A percentile compares a stretch with the other conserved stretches of the same genome.
These are phyloP conservation scores for Hypoxylon fuscum DNA, from an alignment of 495 filamentous ascomycete species.

Conservation along the genomic window DNA sequence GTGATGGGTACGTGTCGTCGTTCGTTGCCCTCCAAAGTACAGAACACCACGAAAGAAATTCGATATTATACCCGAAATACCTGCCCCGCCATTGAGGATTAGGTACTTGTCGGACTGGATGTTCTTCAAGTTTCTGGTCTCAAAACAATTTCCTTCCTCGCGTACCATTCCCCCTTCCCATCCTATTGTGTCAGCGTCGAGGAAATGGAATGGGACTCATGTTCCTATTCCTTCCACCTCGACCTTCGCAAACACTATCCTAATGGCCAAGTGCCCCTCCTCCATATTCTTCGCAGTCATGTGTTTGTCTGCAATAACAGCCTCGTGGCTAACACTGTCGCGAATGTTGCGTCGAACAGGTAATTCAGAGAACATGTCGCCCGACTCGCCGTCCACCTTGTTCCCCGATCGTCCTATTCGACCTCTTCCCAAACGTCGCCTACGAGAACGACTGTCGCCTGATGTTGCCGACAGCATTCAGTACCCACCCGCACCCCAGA, in stretches of 20 bases:
- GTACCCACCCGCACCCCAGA: constrained; percentile 76
- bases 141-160: neutral
- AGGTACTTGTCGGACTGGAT: neutral
- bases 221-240: neutral
- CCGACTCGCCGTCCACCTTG: constrained; percentile 76
- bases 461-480: constrained; percentile 84
- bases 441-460: constrained; percentile 84
- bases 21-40: constrained; percentile 24
- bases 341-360: constrained; percentile 32
- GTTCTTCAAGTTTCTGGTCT: constrained; percentile 14
- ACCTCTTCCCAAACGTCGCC: constrained; percentile 85
- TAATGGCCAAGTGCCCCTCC: neutral
- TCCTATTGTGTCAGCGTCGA: no score
- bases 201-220: constrained; percentile 4
- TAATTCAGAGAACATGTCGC: constrained; percentile 59
- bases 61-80: neutral
- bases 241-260: constrained; percentile 11
- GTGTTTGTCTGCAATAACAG: constrained; percentile 14
- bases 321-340: constrained; percentile 45
- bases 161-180: neutral
- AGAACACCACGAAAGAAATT: constrained; percentile 3
- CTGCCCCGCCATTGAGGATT: neutral
- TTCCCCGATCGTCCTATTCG: constrained; percentile 92
- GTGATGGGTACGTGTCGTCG: constrained; percentile 42
- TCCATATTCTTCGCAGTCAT: constrained; percentile 20